Evolutionary conservation across 495 filamentous ascomycete species (phyloP), one percentile per base, ranked within the genome.

Genomic region (Penicillium steckii): DNA sequence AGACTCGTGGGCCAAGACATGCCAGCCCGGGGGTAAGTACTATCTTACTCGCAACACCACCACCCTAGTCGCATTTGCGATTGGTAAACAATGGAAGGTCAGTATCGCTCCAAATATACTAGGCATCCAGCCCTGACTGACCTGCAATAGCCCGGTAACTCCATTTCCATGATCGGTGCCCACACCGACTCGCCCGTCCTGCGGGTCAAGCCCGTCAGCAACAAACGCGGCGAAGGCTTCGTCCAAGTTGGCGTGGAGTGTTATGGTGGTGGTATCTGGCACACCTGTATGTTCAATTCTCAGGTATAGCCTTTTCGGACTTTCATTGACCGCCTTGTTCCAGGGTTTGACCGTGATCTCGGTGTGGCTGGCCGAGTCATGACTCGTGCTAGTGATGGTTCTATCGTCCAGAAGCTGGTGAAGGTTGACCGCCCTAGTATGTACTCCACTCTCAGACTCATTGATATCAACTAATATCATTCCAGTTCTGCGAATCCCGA

Each of bases 161-260:
- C 93, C 8, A 88, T 99, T 64, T 85, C 87, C 62, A 94, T 97
- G 88, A 83, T 99, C 52, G 94, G 94, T 60, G 91, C 94, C 41
- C 94, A 99, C 72, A 97, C 94, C 19, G 94, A 99, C 69, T 97
- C 93, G 4, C 89, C 89, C 0, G 89, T 87, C 44, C 78, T 97
- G 41, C 85, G 94, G 41, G 72, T 99, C 58, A 99, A 99, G 74
- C 94, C 94, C 3, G 83, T 94, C 26, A 95, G 90, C 72, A 95
- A 91, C 75, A 94, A 92, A 71, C 76, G 82, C 50, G 80, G 73
- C 29, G 88, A 89, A 55, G 91, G 93, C n/a, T 99, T 91, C 71
- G 65, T 97, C 42, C 94, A 99, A 70, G 88, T 97, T 37, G 94
- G 91, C 44, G 91, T 96, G 42, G 94, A 99, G 75, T 92, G 89